phyloP scores from a whole-genome alignment of 768 basidiomycete genomes.

The Boletus coccyginus region DNA sequence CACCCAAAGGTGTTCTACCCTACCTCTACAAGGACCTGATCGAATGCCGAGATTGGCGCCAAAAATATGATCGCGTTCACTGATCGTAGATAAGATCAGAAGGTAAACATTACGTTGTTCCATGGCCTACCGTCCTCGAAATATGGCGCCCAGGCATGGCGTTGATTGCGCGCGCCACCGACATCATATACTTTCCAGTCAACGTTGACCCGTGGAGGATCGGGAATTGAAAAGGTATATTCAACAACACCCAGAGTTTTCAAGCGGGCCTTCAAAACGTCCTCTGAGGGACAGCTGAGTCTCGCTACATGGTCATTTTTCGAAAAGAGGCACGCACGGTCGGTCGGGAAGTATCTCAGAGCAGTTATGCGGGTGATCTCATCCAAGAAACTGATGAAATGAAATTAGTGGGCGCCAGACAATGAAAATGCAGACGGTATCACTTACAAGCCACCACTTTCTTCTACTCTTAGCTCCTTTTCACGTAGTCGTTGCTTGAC shows the following conservation, averaged over 20 bases:
- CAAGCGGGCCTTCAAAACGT: constrained; percentile 64
- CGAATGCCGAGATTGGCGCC: constrained; percentile 84
- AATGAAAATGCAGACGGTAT: not conserved
- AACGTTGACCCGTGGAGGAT: constrained; percentile 52
- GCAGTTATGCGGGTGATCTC: constrained; percentile 79
- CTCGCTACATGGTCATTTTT: not conserved
- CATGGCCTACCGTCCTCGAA: constrained; percentile 68
- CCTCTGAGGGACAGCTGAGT: constrained; percentile 13
- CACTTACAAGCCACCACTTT: constrained; percentile 82
- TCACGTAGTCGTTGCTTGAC: constrained; percentile 64
- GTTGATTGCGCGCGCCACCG: constrained; percentile 76
- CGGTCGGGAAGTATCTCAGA: constrained; percentile 77
- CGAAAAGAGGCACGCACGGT: constrained; percentile 44
- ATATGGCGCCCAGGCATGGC: constrained; percentile 86
- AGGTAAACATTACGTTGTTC: not conserved
- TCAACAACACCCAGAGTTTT: constrained; percentile 83
- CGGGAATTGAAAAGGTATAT: constrained; percentile 67
- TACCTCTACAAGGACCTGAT: constrained; percentile 82
- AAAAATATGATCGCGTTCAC: constrained; percentile 88
- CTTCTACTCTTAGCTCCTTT: constrained; percentile 67
- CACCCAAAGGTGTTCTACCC: constrained; percentile 7
- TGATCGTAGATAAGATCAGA: constrained; percentile 27
- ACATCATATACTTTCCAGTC: constrained; percentile 88
- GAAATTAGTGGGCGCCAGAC: constrained; percentile 5
- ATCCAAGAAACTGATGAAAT: constrained; percentile 62